These are phyloP conservation scores for Microcos paniculata DNA, from an alignment of 345 rosid genomes.

Conservation along the genomic window DNA sequence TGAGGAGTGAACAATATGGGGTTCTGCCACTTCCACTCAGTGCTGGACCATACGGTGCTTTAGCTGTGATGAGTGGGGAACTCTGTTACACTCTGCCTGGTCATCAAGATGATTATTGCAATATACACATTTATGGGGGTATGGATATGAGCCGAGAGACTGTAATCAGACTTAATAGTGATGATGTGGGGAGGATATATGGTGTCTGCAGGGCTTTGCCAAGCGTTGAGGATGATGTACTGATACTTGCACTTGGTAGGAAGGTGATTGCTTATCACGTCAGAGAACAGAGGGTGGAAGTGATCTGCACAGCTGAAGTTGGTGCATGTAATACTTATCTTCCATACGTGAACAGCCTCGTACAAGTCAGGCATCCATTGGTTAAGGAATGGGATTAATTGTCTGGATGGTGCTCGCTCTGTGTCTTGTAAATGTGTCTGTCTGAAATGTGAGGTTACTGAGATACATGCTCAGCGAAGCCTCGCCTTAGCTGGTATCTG, in stretches of 20 bases:
- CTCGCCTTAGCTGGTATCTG: not conserved
- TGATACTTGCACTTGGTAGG: slow-evolving; percentile 1
- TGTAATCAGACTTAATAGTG: not conserved
- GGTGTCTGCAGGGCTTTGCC: slow-evolving; percentile 6
- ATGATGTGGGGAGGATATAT: not conserved
- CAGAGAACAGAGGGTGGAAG: slow-evolving; percentile 2
- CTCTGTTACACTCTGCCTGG: slow-evolving; percentile 7
- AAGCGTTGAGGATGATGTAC: not conserved
- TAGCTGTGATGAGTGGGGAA: not conserved
- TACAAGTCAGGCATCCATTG: not conserved
- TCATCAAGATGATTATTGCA: not conserved
- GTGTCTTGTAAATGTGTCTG: not conserved
- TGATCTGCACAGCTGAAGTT: not conserved
- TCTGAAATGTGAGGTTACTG: not conserved
- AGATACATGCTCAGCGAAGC: not conserved
- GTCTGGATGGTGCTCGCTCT: not conserved
- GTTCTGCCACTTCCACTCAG: not conserved
- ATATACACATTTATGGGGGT: not conserved
- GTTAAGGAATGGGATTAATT: not conserved
- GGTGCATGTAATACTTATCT: not conserved
- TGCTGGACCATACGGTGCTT: not conserved
- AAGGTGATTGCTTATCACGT: slow-evolving; percentile 6
- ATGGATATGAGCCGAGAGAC: slow-evolving; percentile 9
- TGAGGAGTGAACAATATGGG: slow-evolving; percentile 4
- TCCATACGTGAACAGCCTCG: slow-evolving; percentile 2